phyloP scores from a whole-genome alignment of 495 filamentous ascomycete species.

The Halenospora varia region DNA sequence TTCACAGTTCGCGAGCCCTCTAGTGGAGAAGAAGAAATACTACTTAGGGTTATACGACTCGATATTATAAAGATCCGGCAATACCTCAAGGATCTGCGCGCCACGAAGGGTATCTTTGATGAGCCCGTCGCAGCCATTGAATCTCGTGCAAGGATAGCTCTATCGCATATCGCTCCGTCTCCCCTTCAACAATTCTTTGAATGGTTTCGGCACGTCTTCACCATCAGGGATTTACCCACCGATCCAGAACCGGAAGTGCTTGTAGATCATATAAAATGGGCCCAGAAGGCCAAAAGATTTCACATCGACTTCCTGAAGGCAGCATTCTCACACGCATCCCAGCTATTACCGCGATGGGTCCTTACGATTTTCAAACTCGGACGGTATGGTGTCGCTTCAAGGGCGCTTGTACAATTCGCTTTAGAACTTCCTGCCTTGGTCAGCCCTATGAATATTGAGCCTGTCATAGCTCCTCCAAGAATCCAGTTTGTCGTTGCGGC shows the following conservation, averaged over 20 bases:
- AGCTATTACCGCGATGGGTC: constrained; percentile 18
- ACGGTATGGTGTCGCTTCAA: constrained; percentile 21
- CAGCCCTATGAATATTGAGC: constrained; percentile 16
- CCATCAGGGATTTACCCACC: constrained; percentile 1
- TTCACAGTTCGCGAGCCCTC: not conserved
- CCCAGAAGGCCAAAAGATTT: constrained; percentile 11
- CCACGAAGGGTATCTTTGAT: constrained; percentile 1
- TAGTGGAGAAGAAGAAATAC: constrained; percentile 5
- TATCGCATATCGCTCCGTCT: not conserved
- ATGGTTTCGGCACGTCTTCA: constrained; percentile 7
- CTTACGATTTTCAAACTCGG: constrained; percentile 19
- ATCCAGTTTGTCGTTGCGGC: not conserved
- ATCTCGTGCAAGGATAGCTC: not conserved
- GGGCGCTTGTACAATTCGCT: constrained; percentile 13
- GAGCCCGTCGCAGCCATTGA: not conserved
- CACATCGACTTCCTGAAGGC: constrained; percentile 8
- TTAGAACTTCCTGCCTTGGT: constrained; percentile 12
- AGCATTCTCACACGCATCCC: constrained; percentile 9
- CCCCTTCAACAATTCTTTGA: constrained; percentile 16
- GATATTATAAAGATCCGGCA: constrained; percentile 21
- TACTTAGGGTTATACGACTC: constrained; percentile 16
- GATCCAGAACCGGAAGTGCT: constrained; percentile 3
- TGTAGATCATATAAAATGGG: constrained; percentile 14
- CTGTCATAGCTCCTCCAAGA: constrained; percentile 13
- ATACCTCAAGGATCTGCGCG: constrained; percentile 10